Evolutionary conservation across 2,329 filamentous ascomycete species (phyloP), one percentile per base, ranked within the genome.

Genomic region (Trichocomaceae sp.): DNA sequence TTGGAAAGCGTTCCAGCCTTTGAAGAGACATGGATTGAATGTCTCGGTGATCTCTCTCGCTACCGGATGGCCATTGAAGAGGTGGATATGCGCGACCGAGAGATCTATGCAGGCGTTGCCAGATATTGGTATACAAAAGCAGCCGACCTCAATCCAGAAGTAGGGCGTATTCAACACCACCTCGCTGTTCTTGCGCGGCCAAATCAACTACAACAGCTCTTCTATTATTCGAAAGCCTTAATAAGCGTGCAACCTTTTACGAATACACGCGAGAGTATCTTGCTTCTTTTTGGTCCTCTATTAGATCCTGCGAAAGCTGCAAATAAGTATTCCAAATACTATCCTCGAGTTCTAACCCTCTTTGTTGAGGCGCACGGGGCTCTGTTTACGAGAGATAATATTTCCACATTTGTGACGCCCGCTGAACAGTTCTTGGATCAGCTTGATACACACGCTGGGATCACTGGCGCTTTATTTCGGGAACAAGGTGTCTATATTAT

Each of bases 1-100:
- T 87, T 90, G 57, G 92, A 97, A 63, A 95, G 88, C 0, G 88
- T 96, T 0, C 84, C 87, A 0, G 78, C 81, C 0, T 96, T 95
- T 60, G 82, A 87, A 51, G 87, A 93, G 55, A 96, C 88, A 0
- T 97, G 92, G 92, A 88, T 95, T 8, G 92, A 96, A 61, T 96
- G 91, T 52, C 74, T 97, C 0, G 92, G 92, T 0, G 91, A 97
- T 64, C 72, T 97, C 0, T 87, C 86, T 0, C 78, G 91, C 19
- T 96, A 95, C 63, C 78, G 86, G 0, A 96, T 96, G 90, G 90
- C 90, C 0, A 90, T 96, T 45, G 91, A 96, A 67, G 87, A 95
- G 41, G 83, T 87, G 23, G 86, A 93, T 58, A 78, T 87, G 19
- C 72, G 80, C 2, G 87, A 92, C 54, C 77, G 87, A 0, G 88